Evolutionary conservation across 2,329 filamentous ascomycete genomes (phyloP), one percentile per base, ranked within the genome.

Genomic region (Aureobasidium lini): DNA sequence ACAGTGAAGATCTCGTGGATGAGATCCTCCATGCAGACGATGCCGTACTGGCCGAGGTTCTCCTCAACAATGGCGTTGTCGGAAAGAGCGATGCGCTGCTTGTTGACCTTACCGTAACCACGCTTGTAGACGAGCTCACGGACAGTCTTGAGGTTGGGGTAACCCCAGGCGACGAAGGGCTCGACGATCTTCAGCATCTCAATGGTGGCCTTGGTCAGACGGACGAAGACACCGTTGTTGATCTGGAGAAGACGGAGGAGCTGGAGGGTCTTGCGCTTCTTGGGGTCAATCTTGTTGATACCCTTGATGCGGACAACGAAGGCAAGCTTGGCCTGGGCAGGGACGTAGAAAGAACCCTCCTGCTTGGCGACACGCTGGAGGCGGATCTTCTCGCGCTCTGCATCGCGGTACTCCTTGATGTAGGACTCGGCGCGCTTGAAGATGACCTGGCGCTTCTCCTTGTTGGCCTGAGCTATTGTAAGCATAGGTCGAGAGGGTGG

Each of bases 241-340:
- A 99, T 99, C 84, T 99, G 94, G 73, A 99, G 88, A 68, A 99
- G 90, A 84, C 94, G 93, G 77, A 99, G 92, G 64, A 99, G 90
- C 83, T 99, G 94, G 72, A 99, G 87, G 75, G 96, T 97, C 88
- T 99, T 99, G 85, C 94, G 92, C 80, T 95, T 95, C 89, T 99
- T 97, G 72, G 94, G 94, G 76, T 95, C 87, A 73, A 99, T 97
- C 89, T 99, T 99, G 90, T 97, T 97, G 91, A 99, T 97, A 95
- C 93, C 94, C 90, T 99, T 99, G 85, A 99, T 99, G 78, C 94
- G 93, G 79, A 97, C 82, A 72, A 99, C 86, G 78, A 99, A 99
- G 82, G 93, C 91, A 74, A 99, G 84, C 82, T 96, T 96, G 76
- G 89, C 81, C 85, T 99, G 91, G 66, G 90, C 92, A 66, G 90